These are phyloP conservation scores for Salvia hispanica DNA, from an alignment of 257 asterid genomes.

Conservation along the genomic window DNA sequence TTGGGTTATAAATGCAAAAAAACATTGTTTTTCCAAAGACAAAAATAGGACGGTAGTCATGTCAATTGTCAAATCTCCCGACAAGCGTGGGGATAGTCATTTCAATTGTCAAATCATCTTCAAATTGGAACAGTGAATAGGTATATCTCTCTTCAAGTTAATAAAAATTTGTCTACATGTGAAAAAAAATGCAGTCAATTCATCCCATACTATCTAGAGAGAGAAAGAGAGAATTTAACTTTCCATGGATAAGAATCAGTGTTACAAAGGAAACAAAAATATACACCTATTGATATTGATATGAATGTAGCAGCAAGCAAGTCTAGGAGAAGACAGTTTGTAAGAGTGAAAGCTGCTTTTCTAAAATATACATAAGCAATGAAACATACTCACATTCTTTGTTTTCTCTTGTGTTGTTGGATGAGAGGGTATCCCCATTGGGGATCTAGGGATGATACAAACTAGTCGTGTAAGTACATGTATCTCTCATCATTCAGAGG, in stretches of 20 bases:
- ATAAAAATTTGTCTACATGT: too few species aligned
- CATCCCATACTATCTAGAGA: background rate
- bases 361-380: constrained; percentile 34
- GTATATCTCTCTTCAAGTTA: too few species aligned
- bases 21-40: too few species aligned
- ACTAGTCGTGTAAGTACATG: background rate
- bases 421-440: background rate
- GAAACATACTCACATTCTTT: constrained; percentile 31
- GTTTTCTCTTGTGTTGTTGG: background rate
- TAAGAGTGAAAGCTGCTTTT: constrained; percentile 12
- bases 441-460: constrained; percentile 15
- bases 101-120: constrained; percentile 29
- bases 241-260: background rate
- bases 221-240: background rate
- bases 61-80: background rate
- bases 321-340: constrained; percentile 1
- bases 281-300: constrained; percentile 2
- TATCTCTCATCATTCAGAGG: constrained; percentile 33
- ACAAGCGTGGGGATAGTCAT: constrained; percentile 32
- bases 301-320: constrained; percentile 14
- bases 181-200: too few species aligned
- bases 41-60: too few species aligned
- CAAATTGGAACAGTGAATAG: background rate
- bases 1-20: too few species aligned
- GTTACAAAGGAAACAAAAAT: constrained; percentile 7